phyloP scores from a whole-genome alignment of 345 rosid genomes.

The thale cress (Arabidopsis thaliana) region DNA sequence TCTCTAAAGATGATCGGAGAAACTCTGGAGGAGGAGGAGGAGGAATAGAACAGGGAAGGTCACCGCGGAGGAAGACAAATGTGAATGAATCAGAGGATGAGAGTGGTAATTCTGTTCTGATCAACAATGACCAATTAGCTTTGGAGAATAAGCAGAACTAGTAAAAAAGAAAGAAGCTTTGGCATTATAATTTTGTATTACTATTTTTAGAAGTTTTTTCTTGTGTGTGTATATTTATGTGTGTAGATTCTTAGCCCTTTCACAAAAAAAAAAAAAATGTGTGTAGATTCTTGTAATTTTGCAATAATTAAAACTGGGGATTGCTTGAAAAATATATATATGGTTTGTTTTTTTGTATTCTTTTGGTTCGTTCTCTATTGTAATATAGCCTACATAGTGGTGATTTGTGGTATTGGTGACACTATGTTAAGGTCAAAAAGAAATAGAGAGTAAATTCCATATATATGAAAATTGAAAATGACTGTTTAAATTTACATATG shows the following conservation, averaged over 20 bases:
- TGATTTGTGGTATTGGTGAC: conserved; percentile 7
- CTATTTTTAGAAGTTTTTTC: conserved; percentile 7
- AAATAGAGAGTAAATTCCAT: neutral
- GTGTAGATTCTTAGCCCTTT: conserved; percentile 21
- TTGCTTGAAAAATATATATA: neutral
- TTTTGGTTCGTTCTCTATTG: conserved; percentile 7
- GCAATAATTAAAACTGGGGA: conserved; percentile 17
- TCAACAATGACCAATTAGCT: conserved; percentile 45
- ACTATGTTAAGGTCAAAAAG: neutral
- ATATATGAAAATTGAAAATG: too few species aligned
- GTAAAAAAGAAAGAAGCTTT: conserved; percentile 14
- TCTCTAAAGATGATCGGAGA: conserved; percentile 41
- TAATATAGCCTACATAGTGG: conserved; percentile 28
- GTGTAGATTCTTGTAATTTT: conserved; percentile 35
- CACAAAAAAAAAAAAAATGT: neutral
- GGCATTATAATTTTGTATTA: conserved; percentile 32
- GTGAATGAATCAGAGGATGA: conserved; percentile 71
- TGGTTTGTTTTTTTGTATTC: neutral
- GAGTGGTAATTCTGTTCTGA: conserved; percentile 68
- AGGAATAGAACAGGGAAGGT: conserved; percentile 56
- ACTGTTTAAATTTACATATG: neutral
- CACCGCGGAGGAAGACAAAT: conserved; percentile 49
- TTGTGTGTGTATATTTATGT: neutral
- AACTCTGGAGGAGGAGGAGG: conserved; percentile 41
- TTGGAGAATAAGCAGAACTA: conserved; percentile 38